Percentiles rank a stretch among this genome's conserved stretches.
These are phyloP conservation scores for Trichoderma atroviride DNA, from an alignment of 2,329 filamentous ascomycete genomes.

Conservation along the genomic window DNA sequence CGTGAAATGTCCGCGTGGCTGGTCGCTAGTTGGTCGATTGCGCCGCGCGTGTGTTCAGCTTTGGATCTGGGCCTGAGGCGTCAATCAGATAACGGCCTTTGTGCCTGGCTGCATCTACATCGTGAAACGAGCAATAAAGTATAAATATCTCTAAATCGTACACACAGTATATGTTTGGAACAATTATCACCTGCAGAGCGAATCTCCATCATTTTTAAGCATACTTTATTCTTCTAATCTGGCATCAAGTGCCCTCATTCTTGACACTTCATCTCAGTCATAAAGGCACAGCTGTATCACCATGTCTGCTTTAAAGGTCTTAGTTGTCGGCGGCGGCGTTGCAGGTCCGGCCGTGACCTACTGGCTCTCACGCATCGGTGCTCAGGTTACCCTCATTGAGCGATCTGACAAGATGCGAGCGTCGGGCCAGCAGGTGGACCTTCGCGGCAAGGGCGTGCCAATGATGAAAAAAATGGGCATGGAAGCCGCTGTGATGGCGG, in stretches of 20 bases:
- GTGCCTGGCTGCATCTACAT: neutral
- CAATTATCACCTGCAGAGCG: neutral
- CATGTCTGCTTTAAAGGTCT: slow-evolving; percentile 9
- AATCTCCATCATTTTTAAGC: neutral
- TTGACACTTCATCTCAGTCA: neutral
- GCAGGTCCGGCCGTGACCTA: slow-evolving; percentile 4
- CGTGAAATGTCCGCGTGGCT: neutral
- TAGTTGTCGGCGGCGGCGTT: neutral
- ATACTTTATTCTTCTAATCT: too few species aligned
- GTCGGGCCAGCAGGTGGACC: slow-evolving; percentile 7
- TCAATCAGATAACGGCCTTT: neutral
- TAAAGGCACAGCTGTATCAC: neutral
- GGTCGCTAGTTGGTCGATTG: neutral
- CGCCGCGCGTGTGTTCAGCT: neutral
- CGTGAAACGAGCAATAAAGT: neutral
- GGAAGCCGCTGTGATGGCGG: neutral
- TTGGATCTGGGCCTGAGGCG: neutral
- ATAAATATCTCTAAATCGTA: neutral
- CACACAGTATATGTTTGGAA: neutral
- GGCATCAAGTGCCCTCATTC: neutral
- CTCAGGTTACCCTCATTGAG: slow-evolving; percentile 9
- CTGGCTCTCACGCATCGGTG: slow-evolving; percentile 15
- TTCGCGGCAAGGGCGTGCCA: slow-evolving; percentile 3
- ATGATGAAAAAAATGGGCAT: slow-evolving; percentile 20
- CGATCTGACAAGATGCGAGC: neutral